Evolutionary conservation across 2,329 filamentous ascomycete species (phyloP), one percentile per base, ranked within the genome.

Genomic region (Verticillium nonalfalfae): DNA sequence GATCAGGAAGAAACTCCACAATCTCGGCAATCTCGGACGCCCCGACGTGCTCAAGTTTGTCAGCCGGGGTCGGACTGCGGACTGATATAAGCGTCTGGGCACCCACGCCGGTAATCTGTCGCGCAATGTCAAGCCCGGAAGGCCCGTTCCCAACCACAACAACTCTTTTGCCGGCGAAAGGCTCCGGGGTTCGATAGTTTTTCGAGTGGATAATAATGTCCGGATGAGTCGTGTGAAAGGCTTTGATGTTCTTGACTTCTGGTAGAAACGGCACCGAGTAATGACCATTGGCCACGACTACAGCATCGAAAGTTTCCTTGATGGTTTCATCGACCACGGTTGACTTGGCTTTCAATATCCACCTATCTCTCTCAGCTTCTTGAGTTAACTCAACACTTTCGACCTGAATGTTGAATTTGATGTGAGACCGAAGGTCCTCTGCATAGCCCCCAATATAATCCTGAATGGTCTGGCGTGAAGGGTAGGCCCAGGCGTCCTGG

Each of bases 71-170:
- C 69, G 69, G 79, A 74, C 76, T 82, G 72, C 74, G 84, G 68
- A 76, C 90, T 76, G 79, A 91, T 65, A 88, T 73, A n/a, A 94
- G 75, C 1, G 95, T 74, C 11, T 86, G 87, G 2, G 75, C 75
- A 64, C 78, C 74, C 39, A 86, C 79, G 6, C 77, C 70, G 58
- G 81, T 84, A 67, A 97, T 89, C 71, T 97, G 94, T 2, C 81
- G 76, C 15, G 89, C 88, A 67, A 98, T 91, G 69, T 98, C 94
- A 15, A 92, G 76, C 0, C 92, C 94, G 0, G 91, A 96, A 0
- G 93, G 90, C 0, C 89, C 89, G 68, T 91, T 95, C 10, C 94
- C 94, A 0, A 97, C 86, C 0, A 97, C 82, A 5, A 97, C 74
- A 11, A 95, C 90, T 73, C 91, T 96, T 72, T 90, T 90, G 59